Base-by-base conservation (phyloP, 768 basidiomycete species). In the Hemileccinum rubropunctum region DNA sequence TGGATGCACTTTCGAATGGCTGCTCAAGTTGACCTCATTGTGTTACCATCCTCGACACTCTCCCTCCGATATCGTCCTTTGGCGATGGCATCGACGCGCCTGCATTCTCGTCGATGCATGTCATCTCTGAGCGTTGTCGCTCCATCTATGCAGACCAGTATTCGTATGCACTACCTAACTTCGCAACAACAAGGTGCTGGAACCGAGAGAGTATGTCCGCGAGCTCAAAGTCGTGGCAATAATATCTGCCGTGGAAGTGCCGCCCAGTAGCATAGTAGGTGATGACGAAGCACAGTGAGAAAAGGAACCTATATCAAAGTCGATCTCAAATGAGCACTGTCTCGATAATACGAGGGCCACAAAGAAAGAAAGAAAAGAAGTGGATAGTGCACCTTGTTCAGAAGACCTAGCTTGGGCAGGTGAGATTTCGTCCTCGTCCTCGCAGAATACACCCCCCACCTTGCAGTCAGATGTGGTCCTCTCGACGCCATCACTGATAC, bases 111-210 rank as follows among this genome's bases (percentile, higher is more conserved):
- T 42, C 42, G 0, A 6, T 10, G 12, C 6, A 20, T 9, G 8
- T 18, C 21, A 34, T 42, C n/a, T 13, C 39, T 13, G 54, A 47
- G 21, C 10, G 26, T 33, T 49, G 47, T 37, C 50, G 45, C 11
- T 48, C 45, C 38, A 51, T 56, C 61, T 64, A 58, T 37, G 50
- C 47, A 11, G 64, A 44, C 75, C 76, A 76, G 46, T 75, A 77
- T 1, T 66, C 70, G 13, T 72, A 73, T 5, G 68, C 65, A 34
- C 73, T 68, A 2, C 76, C 76, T 59, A 77, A 64, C 45, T 76
- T 62, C 26, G 59, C 54, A 8, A 71, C 69, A 17, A 77, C 70
- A 21, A 75, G 53, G 7, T 60, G 60, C 20, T 56, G 57, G 51
- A 74, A 64, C 3, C 52, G 52, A 6, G 64, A 49, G 3, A 71